Percentiles rank a stretch among this genome's conserved stretches.
Conservation (phyloP, 805 yeast genomes). For the Starmerella apis region DNA sequence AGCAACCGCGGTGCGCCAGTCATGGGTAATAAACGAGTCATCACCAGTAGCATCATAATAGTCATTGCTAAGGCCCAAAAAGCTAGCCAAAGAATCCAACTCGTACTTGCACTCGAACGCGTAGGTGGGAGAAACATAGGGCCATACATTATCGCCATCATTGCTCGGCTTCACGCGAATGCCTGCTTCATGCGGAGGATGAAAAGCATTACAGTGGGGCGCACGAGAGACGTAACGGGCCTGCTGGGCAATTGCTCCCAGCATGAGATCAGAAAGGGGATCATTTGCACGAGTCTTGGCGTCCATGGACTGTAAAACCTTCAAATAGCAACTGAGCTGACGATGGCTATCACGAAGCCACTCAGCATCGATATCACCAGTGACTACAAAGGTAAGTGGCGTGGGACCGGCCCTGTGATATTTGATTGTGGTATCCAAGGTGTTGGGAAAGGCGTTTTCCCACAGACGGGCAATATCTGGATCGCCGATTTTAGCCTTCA, state of each 20-base stretch:
- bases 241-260: conserved; percentile 76
- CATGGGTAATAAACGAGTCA: conserved; percentile 35
- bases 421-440: conserved; percentile 74
- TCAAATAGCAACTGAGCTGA: conserved; percentile 67
- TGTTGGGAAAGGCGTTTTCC: conserved; percentile 78
- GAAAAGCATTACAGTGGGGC: conserved; percentile 88
- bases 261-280: conserved; percentile 42
- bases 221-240: conserved; percentile 49
- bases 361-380: conserved; percentile 90
- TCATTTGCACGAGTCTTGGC: conserved; percentile 10
- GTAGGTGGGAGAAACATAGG: conserved; percentile 55
- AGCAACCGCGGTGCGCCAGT: conserved; percentile 54
- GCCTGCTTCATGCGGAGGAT: conserved; percentile 51
- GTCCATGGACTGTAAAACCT: conserved; percentile 44
- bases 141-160: conserved; percentile 48
- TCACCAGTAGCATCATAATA: conserved; percentile 44
- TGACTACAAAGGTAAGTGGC: conserved; percentile 66
- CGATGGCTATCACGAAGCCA: conserved; percentile 85
- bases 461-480: conserved; percentile 62
- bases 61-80: conserved; percentile 62
- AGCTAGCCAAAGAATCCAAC: conserved; percentile 74
- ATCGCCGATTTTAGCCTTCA: conserved; percentile 42
- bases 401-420: conserved; percentile 42
- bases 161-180: conserved; percentile 14
- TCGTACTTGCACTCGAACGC: conserved; percentile 90